A percentile compares a stretch with the other conserved stretches of the same genome.
Evolutionary conservation across 1,284 basidiomycete species (phyloP).

Genomic region (Rhodotorula sp.): DNA sequence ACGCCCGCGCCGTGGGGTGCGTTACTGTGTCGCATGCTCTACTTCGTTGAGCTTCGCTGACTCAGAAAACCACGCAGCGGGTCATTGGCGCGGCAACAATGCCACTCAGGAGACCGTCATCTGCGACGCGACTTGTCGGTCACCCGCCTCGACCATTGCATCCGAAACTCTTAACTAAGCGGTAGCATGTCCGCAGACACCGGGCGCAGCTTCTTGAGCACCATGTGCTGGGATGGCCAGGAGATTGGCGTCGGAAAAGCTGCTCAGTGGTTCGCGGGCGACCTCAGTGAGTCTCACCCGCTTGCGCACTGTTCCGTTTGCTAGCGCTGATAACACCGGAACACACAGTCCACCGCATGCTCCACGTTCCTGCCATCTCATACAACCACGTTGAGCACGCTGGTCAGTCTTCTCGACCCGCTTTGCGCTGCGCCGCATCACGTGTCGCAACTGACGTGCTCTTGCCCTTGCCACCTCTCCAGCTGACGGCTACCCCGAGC

Average conservation of each 20-base stretch:
- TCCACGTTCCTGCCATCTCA: constrained; percentile 24
- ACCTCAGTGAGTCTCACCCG: constrained; percentile 4
- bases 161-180: neutral
- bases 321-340: neutral
- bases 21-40: neutral
- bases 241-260: constrained; percentile 14
- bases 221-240: constrained; percentile 34
- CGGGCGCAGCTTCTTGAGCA: constrained; percentile 16
- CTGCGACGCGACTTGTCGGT: constrained; percentile 29
- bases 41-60: neutral
- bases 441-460: neutral
- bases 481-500: constrained; percentile 15
- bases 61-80: neutral
- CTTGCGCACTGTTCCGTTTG: too few relatives aligned
- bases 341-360: constrained; percentile 22
- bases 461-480: neutral
- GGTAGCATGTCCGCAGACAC: neutral
- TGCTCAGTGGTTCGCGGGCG: constrained; percentile 21
- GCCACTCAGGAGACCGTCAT: constrained; percentile 33
- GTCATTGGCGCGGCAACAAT: constrained; percentile 31
- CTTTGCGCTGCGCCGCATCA: too few relatives aligned
- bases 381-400: constrained; percentile 21
- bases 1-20: constrained; percentile 23
- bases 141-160: neutral
- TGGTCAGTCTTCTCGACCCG: neutral